These are phyloP conservation scores for Sanghuangporus baumii DNA, from an alignment of 1,284 basidiomycete species.

Conservation along the genomic window DNA sequence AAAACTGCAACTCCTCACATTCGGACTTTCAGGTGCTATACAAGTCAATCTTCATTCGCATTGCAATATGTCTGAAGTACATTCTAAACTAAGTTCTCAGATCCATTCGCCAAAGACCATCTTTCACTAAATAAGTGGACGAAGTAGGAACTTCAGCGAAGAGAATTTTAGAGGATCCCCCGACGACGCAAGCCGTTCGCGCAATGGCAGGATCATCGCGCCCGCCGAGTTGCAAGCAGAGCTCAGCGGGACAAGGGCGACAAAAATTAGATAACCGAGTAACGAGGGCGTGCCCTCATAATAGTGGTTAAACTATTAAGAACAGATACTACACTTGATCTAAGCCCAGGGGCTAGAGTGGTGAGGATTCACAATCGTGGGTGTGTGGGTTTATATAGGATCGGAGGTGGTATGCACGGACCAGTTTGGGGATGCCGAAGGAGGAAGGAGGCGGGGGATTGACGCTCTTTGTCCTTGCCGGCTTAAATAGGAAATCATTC, in stretches of 20 bases:
- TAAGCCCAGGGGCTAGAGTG: conserved; percentile 95
- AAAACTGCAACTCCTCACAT: too few relatives aligned
- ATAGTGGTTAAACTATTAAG: conserved; percentile 81
- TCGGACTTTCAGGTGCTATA: too few relatives aligned
- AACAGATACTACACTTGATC: conserved; percentile 96
- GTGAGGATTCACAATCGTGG: conserved; percentile 38
- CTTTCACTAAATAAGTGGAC: conserved; percentile 10
- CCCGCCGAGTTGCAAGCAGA: conserved; percentile 17
- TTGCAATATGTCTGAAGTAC: too few relatives aligned
- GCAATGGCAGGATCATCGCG: conserved; percentile 19
- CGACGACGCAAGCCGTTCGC: conserved; percentile 19
- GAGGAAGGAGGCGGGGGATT: too few relatives aligned
- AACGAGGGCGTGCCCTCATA: conserved; percentile 42
- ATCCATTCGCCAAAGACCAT: conserved; percentile 15
- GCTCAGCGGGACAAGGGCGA: conserved; percentile 17
- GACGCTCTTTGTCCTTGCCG: too few relatives aligned
- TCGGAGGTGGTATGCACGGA: not conserved
- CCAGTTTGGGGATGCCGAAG: too few relatives aligned
- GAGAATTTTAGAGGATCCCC: conserved; percentile 10
- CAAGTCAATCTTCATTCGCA: too few relatives aligned
- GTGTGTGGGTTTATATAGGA: not conserved
- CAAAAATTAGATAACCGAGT: conserved; percentile 32
- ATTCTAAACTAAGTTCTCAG: not conserved
- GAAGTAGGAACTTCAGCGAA: conserved; percentile 15
- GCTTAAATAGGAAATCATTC: too few relatives aligned